Percentiles rank a stretch among this genome's conserved stretches.
These are phyloP conservation scores for Phyllosticta citrichinensis DNA, from an alignment of 2,329 filamentous ascomycete species.

Conservation along the genomic window DNA sequence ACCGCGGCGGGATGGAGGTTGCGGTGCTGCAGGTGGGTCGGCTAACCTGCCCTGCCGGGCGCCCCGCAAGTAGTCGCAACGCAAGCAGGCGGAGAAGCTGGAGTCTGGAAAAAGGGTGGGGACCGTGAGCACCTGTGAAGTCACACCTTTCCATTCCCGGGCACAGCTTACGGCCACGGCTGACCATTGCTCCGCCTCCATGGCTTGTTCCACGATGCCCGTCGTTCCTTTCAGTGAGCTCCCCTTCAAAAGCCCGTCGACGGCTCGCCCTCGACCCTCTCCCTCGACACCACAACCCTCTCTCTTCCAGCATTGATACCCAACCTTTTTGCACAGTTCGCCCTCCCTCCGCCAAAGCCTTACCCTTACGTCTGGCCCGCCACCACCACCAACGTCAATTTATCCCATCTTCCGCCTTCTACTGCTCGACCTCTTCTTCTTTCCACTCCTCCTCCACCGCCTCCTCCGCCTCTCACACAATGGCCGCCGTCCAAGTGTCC, in stretches of 20 bases:
- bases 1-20: too few species aligned
- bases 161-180: neutral
- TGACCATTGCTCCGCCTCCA: neutral
- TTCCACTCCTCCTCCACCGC: neutral
- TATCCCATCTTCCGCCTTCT: neutral
- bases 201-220: neutral
- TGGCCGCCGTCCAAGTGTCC: constrained; percentile 1
- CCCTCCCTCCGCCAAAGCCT: neutral
- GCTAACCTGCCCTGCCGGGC: constrained; percentile 1
- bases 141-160: neutral
- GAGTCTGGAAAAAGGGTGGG: neutral
- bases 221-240: neutral
- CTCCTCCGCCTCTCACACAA: neutral
- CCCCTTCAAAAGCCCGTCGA: neutral
- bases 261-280: neutral
- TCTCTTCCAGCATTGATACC: neutral
- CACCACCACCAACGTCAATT: neutral
- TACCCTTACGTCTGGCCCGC: neutral
- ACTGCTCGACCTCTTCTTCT: neutral
- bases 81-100: neutral
- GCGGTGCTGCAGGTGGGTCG: neutral
- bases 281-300: neutral
- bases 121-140: neutral
- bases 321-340: constrained; percentile 2
- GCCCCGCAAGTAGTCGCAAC: neutral